A percentile compares a stretch with the other conserved stretches of the same genome.
phyloP scores from a whole-genome alignment of 2,329 filamentous ascomycete species.

The Tolypocladium tropicale region DNA sequence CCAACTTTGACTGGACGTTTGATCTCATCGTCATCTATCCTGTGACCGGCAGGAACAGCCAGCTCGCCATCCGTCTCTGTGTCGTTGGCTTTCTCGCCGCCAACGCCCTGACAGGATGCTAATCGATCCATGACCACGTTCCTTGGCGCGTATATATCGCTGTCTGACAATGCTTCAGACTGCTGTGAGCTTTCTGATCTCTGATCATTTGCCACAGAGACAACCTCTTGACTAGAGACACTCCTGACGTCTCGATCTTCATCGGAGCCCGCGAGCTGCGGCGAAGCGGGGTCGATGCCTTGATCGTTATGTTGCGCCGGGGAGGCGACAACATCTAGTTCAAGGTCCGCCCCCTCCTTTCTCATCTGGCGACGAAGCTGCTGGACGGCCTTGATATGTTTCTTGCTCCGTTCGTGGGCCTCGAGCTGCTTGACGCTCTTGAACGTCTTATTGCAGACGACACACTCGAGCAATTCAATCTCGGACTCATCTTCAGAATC shows the following conservation, averaged over 20 bases:
- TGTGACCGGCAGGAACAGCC: conserved; percentile 6
- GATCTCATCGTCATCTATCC: conserved; percentile 15
- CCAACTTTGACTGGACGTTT: conserved; percentile 30
- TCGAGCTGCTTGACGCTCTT: conserved; percentile 88
- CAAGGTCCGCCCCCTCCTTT: conserved; percentile 59
- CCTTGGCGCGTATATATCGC: conserved; percentile 38
- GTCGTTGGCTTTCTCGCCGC: neutral
- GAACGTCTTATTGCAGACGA: conserved; percentile 69
- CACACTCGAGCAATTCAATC: conserved; percentile 59
- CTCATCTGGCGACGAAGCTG: conserved; percentile 74
- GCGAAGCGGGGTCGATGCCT: neutral
- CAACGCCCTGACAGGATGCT: neutral
- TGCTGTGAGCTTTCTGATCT: neutral
- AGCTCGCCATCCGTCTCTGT: conserved; percentile 5
- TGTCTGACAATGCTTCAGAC: neutral
- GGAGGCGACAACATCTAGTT: conserved; percentile 23
- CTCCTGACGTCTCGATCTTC: neutral
- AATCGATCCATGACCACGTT: conserved; percentile 32
- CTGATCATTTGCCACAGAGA: neutral
- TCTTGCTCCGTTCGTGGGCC: conserved; percentile 92
- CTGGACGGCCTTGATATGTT: conserved; percentile 80
- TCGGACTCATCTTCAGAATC: conserved; percentile 45
- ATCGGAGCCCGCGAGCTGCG: neutral
- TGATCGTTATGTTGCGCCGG: neutral
- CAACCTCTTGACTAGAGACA: neutral